Base-by-base conservation (phyloP, 129 eudicot species). In the Heracleum sosnowskyi region DNA sequence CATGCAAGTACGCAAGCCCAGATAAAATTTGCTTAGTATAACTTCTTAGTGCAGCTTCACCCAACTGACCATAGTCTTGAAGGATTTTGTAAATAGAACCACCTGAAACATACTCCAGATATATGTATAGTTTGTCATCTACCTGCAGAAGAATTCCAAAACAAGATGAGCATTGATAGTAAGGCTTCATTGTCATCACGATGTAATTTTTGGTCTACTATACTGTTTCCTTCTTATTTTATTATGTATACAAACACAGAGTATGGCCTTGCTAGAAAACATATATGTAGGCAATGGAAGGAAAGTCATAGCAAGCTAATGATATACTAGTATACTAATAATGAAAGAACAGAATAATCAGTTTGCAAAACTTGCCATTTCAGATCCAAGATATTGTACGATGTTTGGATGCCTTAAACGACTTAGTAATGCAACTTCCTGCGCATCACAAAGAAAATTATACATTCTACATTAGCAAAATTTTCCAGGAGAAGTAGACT, bases 1-100 rank as follows among this genome's bases (percentile, higher is more conserved):
- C 84, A 71, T 90, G 96, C 77, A 90, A 88, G 85, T 88, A 90
- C n/a, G 86, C 86, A 20, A 88, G 91, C 47, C 96, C 96, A 11
- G 84, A 85, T 76, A 90, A 85, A 53, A 90, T 90, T 73, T 90
- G 87, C 64, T 84, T 62, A 39, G 96, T 90, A 78, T 90, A 88
- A 74, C 85, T 90, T 76, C 88, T 84, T 60, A 90, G 85, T 8
- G 91, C 89, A 28, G 85, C 82, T 80, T 91, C 97, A 63, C 90
- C 92, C 82, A 91, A 82, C 55, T 75, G 82, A 1, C 92, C 94
- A 55, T 91, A 91, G 39, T 91, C 94, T 68, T 86, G 94, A 74
- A 91, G 92, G 79, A 91, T 76, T 76, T 89, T 91, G 78, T 89
- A 88, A 76, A 91, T 87, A n/a, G 97, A 91, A 47, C 97, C 97